Evolutionary conservation across 2,329 filamentous ascomycete species (phyloP).

Genomic region (Ceratocystis alfenasii): DNA sequence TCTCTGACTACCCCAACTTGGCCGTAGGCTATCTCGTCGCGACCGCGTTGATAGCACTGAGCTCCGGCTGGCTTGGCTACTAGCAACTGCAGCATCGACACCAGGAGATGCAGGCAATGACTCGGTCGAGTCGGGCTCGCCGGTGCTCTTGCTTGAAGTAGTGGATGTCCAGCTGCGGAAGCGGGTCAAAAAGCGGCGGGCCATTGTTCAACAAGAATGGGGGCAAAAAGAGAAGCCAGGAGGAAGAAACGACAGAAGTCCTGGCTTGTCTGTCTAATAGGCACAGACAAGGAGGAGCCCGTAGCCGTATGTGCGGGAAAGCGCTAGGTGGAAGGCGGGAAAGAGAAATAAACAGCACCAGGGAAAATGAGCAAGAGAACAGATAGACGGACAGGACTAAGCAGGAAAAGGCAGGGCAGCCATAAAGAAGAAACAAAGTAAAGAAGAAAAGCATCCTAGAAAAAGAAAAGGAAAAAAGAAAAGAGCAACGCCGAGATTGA

Average conservation of each 20-base stretch:
- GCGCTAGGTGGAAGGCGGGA: not conserved
- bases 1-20: not conserved
- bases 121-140: conserved; percentile 7
- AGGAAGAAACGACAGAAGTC: not conserved
- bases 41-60: not conserved
- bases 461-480: not conserved
- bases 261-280: not conserved
- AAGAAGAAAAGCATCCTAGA: conserved; percentile 11
- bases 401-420: not conserved
- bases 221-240: too few species aligned
- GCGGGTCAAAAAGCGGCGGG: conserved; percentile 11
- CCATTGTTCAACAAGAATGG: not conserved
- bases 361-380: not conserved
- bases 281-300: not conserved
- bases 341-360: conserved; percentile 14
- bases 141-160: conserved; percentile 6
- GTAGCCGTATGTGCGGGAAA: not conserved
- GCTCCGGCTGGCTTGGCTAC: conserved; percentile 7
- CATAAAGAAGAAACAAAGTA: not conserved
- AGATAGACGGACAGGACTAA: not conserved
- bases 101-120: not conserved
- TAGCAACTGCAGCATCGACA: not conserved
- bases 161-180: conserved; percentile 18
- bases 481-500: not conserved
- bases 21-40: conserved; percentile 6